phyloP scores from a whole-genome alignment of 495 filamentous ascomycete species.

The Poronia punctata region DNA sequence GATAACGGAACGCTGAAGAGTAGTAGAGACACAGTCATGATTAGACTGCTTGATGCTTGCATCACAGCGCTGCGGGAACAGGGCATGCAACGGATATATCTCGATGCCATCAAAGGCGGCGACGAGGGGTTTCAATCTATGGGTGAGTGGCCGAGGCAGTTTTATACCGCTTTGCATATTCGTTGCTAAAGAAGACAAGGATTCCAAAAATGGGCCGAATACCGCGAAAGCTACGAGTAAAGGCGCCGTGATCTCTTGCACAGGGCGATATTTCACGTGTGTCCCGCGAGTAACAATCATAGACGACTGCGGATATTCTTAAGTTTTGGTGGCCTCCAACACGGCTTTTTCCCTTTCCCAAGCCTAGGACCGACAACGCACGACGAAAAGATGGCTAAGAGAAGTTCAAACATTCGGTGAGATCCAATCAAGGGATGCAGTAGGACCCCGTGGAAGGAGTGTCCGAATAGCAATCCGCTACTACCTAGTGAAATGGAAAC shows the following conservation, averaged over 20 bases:
- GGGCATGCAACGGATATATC: conserved; percentile 36
- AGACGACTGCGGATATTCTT: no score
- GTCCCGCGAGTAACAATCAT: no score
- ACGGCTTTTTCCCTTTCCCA: no score
- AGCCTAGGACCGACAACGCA: no score
- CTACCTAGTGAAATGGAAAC: no score
- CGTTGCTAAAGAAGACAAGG: conserved; percentile 20
- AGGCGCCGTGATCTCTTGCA: conserved; percentile 13
- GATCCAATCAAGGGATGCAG: no score
- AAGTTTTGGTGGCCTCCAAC: no score
- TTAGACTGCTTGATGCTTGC: conserved; percentile 40
- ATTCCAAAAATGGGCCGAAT: conserved; percentile 44
- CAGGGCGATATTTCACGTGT: not conserved
- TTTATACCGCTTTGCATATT: not conserved
- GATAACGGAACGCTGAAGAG: conserved; percentile 26
- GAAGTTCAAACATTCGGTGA: no score
- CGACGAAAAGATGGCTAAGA: no score
- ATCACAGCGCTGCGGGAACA: conserved; percentile 29
- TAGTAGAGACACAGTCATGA: conserved; percentile 37
- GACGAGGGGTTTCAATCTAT: conserved; percentile 40
- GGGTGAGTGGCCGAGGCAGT: conserved; percentile 26
- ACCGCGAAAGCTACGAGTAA: conserved; percentile 40
- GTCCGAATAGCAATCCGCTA: no score
- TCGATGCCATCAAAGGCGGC: conserved; percentile 38
- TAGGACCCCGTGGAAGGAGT: no score